These are phyloP conservation scores for Bipolaris victoriae DNA, from an alignment of 2,329 filamentous ascomycete species.

Conservation along the genomic window DNA sequence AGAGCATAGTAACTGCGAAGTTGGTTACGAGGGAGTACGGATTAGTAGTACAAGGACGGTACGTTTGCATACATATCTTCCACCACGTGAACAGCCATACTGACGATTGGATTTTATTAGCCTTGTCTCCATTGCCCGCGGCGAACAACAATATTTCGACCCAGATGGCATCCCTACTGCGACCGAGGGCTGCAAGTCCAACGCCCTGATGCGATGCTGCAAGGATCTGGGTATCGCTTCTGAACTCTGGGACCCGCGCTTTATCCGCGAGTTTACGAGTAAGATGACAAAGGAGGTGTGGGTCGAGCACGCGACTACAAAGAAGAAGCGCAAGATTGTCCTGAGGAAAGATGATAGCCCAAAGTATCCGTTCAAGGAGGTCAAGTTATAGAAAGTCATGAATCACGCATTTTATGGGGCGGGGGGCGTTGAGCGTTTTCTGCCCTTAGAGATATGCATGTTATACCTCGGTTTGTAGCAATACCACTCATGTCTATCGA, in stretches of 20 bases:
- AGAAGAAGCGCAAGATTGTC: conserved; percentile 90
- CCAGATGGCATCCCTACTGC: conserved; percentile 90
- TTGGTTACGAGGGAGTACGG: conserved; percentile 90
- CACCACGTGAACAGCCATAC: neutral
- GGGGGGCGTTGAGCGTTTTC: neutral
- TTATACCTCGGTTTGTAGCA: conserved; percentile 7
- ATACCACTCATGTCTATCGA: conserved; percentile 3
- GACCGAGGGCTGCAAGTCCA: conserved; percentile 96
- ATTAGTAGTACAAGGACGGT: conserved; percentile 86
- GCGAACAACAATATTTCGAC: conserved; percentile 92
- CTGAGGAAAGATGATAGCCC: conserved; percentile 81
- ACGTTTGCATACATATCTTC: conserved; percentile 42
- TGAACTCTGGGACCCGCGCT: conserved; percentile 95
- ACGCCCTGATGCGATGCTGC: conserved; percentile 96
- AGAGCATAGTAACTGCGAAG: conserved; percentile 82
- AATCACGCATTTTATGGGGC: conserved; percentile 1
- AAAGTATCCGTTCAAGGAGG: conserved; percentile 66
- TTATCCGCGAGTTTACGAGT: conserved; percentile 81
- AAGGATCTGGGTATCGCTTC: conserved; percentile 95
- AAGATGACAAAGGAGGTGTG: conserved; percentile 78
- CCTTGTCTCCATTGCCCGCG: conserved; percentile 88
- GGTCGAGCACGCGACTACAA: conserved; percentile 85
- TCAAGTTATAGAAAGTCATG: conserved; percentile 29
- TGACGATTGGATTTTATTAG: conserved; percentile 55
- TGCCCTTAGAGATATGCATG: neutral